Conservation (phyloP, 208 protist genomes). For the Porcisia hertigi region DNA sequence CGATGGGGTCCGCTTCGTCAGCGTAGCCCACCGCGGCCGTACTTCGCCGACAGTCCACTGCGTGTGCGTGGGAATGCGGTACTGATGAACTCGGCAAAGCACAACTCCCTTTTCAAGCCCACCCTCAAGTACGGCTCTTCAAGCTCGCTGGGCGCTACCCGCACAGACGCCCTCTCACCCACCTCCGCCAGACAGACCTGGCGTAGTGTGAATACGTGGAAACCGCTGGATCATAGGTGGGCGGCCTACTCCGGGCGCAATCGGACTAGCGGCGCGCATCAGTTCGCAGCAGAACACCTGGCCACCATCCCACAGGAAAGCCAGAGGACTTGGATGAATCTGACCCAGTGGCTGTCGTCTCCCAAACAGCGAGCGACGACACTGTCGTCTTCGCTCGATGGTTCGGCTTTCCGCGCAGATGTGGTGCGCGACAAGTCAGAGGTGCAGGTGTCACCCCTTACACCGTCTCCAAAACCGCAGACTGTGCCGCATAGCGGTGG, state of each 20-base stretch:
- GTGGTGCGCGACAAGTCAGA: not conserved
- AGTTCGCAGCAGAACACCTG: conserved; percentile 8
- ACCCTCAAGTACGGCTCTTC: conserved; percentile 17
- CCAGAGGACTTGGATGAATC: conserved; percentile 6
- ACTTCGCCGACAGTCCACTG: conserved; percentile 8
- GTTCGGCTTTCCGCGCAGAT: not conserved
- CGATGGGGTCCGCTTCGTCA: conserved; percentile 3
- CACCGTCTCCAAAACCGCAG: conserved; percentile 3
- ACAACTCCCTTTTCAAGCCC: conserved; percentile 13
- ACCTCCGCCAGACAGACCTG: not conserved
- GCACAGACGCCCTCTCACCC: not conserved
- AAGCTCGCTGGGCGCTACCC: not conserved
- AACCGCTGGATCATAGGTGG: conserved; percentile 5
- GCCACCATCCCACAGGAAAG: conserved; percentile 9
- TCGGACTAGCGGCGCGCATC: not conserved
- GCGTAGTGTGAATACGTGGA: not conserved
- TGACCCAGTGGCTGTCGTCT: not conserved
- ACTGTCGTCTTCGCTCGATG: not conserved
- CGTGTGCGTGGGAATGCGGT: not conserved
- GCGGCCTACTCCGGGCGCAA: not conserved
- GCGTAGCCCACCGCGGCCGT: conserved; percentile 7
- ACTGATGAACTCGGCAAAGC: not conserved
- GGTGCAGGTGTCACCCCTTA: conserved; percentile 29
- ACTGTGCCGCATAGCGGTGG: not conserved
- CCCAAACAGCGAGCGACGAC: not conserved